Percentiles rank a stretch among this genome's conserved stretches.
Conservation (phyloP, 1,284 basidiomycete species). For the Ganoderma meredithae region DNA sequence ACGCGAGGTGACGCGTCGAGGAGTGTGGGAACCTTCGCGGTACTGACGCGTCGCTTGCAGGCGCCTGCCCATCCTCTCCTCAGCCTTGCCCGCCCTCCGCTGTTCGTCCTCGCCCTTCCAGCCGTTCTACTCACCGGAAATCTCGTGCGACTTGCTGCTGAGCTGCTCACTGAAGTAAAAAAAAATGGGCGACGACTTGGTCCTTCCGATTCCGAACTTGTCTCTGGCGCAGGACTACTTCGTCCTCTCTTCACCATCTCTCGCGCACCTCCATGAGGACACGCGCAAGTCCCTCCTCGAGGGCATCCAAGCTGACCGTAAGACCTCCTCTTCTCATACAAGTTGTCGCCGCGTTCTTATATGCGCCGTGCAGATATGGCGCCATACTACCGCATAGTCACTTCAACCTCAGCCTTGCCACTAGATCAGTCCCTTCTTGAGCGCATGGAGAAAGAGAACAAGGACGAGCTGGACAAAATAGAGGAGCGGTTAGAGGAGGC, state of each 20-base stretch:
- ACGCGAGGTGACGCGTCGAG: conserved; percentile 52
- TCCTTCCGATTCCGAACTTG: conserved; percentile 88
- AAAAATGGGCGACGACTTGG: conserved; percentile 83
- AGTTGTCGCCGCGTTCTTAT: neutral
- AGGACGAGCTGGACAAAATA: conserved; percentile 77
- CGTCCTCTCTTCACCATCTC: conserved; percentile 67
- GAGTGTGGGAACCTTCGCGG: conserved; percentile 39
- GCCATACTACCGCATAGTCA: conserved; percentile 75
- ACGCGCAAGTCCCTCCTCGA: conserved; percentile 74
- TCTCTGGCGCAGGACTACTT: conserved; percentile 82
- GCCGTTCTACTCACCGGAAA: conserved; percentile 13
- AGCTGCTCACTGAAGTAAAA: no score
- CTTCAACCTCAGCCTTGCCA: conserved; percentile 53
- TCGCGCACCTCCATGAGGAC: conserved; percentile 70
- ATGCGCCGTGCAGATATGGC: conserved; percentile 71
- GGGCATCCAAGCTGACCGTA: conserved; percentile 88
- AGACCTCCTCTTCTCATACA: conserved; percentile 39
- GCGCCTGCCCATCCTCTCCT: conserved; percentile 31
- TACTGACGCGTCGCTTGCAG: conserved; percentile 44
- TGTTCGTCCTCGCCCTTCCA: conserved; percentile 12
- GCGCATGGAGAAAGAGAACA: conserved; percentile 79
- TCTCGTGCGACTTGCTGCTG: neutral
- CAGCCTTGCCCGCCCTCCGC: conserved; percentile 12
- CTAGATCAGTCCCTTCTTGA: conserved; percentile 69
- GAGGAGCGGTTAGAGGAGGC: conserved; percentile 87